Conservation (phyloP, 2,329 filamentous ascomycete genomes). For the Cladosporium sp. region DNA sequence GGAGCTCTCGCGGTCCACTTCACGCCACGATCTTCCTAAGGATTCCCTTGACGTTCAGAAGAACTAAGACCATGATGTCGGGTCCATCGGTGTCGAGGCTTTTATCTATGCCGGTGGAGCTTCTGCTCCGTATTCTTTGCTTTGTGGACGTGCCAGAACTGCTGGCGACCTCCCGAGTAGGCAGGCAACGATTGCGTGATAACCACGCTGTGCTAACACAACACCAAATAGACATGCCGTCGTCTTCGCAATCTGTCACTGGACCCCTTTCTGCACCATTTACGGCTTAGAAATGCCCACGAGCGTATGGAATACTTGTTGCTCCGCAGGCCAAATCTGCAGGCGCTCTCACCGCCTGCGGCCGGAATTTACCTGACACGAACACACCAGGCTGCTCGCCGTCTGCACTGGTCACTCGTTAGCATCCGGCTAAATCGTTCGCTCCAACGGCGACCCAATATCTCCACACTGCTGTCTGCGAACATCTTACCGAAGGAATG, state of each 20-base stretch:
- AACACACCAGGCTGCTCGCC: constrained; percentile 59
- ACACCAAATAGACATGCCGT: constrained; percentile 50
- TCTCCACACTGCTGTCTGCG: constrained; percentile 55
- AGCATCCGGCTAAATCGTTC: constrained; percentile 59
- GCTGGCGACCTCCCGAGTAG: constrained; percentile 36
- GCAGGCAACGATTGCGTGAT: constrained; percentile 7
- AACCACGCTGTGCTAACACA: not conserved
- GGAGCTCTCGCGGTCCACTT: too few species aligned
- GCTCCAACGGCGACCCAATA: constrained; percentile 54
- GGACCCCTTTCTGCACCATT: constrained; percentile 58
- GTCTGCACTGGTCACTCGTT: constrained; percentile 57
- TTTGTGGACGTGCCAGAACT: constrained; percentile 44
- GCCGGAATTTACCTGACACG: constrained; percentile 62
- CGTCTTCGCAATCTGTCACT: constrained; percentile 56
- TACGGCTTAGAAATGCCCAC: constrained; percentile 55
- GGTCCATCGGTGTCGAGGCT: not conserved
- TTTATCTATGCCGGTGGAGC: constrained; percentile 34
- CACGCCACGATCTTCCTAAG: too few species aligned
- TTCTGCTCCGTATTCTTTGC: constrained; percentile 40
- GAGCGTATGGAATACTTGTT: constrained; percentile 51
- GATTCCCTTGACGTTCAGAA: too few species aligned
- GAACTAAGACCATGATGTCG: too few species aligned
- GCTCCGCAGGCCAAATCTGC: constrained; percentile 51
- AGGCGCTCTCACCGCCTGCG: constrained; percentile 55
- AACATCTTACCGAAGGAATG: constrained; percentile 62